Percentiles rank a stretch among this genome's conserved stretches.
phyloP scores from a whole-genome alignment of 345 rosid species.

The Triadica sebifera region DNA sequence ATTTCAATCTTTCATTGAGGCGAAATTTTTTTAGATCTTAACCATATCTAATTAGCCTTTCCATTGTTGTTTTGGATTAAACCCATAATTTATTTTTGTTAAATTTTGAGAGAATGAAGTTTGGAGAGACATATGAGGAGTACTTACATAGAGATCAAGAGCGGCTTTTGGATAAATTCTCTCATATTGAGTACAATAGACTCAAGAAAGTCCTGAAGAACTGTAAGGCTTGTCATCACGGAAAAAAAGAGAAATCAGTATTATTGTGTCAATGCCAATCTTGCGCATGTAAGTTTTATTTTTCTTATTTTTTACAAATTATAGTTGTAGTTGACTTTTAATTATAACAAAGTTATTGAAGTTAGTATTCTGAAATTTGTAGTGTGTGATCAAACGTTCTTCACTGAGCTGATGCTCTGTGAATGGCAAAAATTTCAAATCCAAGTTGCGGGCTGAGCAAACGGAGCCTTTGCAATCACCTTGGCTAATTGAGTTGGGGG shows the following conservation, averaged over 20 bases:
- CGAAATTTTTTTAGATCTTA: too few relatives aligned
- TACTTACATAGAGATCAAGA: constrained; percentile 71
- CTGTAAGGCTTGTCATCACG: constrained; percentile 52
- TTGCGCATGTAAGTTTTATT: constrained; percentile 64
- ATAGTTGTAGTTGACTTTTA: background rate
- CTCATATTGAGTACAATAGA: constrained; percentile 80
- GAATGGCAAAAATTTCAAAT: constrained; percentile 72
- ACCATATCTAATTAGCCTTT: background rate
- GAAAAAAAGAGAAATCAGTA: constrained; percentile 19
- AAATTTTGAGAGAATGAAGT: constrained; percentile 56
- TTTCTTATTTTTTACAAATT: background rate
- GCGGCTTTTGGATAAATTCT: constrained; percentile 51
- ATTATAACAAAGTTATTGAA: too few relatives aligned
- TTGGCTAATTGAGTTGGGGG: constrained; percentile 94
- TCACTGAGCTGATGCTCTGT: constrained; percentile 74
- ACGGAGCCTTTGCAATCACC: constrained; percentile 90
- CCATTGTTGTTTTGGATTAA: background rate
- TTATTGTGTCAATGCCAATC: constrained; percentile 46
- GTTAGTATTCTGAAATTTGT: constrained; percentile 17
- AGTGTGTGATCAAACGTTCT: constrained; percentile 88
- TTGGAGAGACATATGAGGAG: constrained; percentile 79
- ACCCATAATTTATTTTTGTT: background rate
- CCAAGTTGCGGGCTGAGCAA: constrained; percentile 80
- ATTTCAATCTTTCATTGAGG: too few relatives aligned
- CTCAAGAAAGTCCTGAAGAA: constrained; percentile 76